phyloP scores from a whole-genome alignment of 129 eudicot species.

The sunflower (Helianthus annuus) region HanXRQr2.0-SUNRISE NC_035441.2:41200247-41200746 shows the following conservation, averaged over 20 bases:
- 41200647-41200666: no score
- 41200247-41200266: constrained; percentile 2
- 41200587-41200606: no score
- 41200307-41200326: constrained; percentile 3
- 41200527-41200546: no score
- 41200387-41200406: constrained; percentile 24
- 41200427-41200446: background rate
- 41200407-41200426: constrained; percentile 18
- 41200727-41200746: no score
- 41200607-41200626: no score
- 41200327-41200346: constrained; percentile 14
- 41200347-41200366: background rate
- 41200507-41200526: background rate
- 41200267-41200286: constrained; percentile 8
- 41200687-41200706: no score
- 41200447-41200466: background rate
- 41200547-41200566: no score
- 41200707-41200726: no score
- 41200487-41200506: background rate
- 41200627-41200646: no score
- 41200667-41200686: no score
- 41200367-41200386: constrained; percentile 12
- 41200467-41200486: background rate
- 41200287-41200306: constrained; percentile 14
- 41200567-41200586: no score